phyloP scores from a whole-genome alignment of 176 grass and related monocot species.

The Eragrostis nindensis region DNA sequence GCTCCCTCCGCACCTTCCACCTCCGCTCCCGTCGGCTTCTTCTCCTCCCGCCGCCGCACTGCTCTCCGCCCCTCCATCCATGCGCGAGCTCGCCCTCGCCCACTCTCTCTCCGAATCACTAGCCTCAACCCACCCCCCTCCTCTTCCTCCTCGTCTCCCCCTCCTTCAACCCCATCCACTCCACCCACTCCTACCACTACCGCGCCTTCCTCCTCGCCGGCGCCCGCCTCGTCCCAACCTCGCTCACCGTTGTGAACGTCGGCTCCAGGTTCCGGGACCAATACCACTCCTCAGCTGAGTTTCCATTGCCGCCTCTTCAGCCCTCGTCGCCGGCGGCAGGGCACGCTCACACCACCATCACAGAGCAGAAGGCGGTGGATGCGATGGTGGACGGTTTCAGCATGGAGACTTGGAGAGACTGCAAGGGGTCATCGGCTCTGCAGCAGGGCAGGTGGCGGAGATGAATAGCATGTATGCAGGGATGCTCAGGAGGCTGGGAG shows the following conservation, averaged over 20 bases:
- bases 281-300: conserved; percentile 51
- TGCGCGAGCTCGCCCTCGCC: conserved; percentile 53
- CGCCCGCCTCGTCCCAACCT: conserved; percentile 48
- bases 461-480: conserved; percentile 62
- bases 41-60: conserved; percentile 66
- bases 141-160: conserved; percentile 36
- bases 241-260: conserved; percentile 53
- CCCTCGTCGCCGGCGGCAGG: background rate
- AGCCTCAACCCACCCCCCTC: conserved; percentile 26
- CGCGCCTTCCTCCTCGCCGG: conserved; percentile 58
- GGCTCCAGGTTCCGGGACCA: conserved; percentile 56
- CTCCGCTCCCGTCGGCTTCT: conserved; percentile 52
- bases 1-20: background rate
- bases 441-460: conserved; percentile 11
- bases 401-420: conserved; percentile 36
- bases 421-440: conserved; percentile 36
- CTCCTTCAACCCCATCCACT: conserved; percentile 22
- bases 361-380: conserved; percentile 51
- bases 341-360: background rate
- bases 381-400: conserved; percentile 50
- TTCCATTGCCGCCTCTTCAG: conserved; percentile 34
- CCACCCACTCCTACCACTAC: conserved; percentile 47
- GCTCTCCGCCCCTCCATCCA: conserved; percentile 61
- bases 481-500: conserved; percentile 63
- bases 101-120: conserved; percentile 44